Evolutionary conservation across 2,329 filamentous ascomycete genomes (phyloP), one percentile per base, ranked within the genome.

Genomic region (Taxawa tesnikishii): DNA sequence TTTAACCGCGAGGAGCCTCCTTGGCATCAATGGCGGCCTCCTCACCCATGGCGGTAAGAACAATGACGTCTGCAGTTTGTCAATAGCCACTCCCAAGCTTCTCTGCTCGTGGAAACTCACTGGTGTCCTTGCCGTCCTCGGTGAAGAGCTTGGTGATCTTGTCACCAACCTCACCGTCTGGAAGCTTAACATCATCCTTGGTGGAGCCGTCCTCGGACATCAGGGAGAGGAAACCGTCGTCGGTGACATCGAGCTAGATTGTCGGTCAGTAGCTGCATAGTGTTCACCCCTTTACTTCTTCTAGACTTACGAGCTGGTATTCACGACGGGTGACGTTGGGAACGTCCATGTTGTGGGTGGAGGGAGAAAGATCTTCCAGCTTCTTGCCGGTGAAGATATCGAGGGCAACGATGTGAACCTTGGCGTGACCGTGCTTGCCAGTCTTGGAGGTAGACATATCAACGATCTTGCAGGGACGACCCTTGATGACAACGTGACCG

Each of bases 371-470:
- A 71, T 98, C 92, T 73, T 98, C 90, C 49, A 94, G 75, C 79
- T 98, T 98, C 83, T 94, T 98, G 76, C 74, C 74, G 48, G 87
- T 98, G 80, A 98, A 98, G 73, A 98, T 96, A 65, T 98, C 90
- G 63, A 92, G 77, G 60, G 85, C 90, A 57, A 94, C 81, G 54
- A 98, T 71, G 70, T 98, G 88, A 63, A 98, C 90, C 80, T 98
- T 98, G 70, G 90, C 90, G 83, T 98, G 92, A 66, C 90, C 90
- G 82, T 98, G 90, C 84, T 98, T 98, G 70, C 90, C 90, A 51
- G 90, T 98, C 87, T 98, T 98, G 65, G 90, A 98, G 72, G 90
- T 98, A 51, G 85, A 94, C 92, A 98, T 98, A 60, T 98, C 90
- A 65, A 96, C 83, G 56, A 98, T 98, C 83, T 96, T 98, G 87